Conservation (phyloP, 1,284 basidiomycete species). For the Austropuccinia psidii region DNA sequence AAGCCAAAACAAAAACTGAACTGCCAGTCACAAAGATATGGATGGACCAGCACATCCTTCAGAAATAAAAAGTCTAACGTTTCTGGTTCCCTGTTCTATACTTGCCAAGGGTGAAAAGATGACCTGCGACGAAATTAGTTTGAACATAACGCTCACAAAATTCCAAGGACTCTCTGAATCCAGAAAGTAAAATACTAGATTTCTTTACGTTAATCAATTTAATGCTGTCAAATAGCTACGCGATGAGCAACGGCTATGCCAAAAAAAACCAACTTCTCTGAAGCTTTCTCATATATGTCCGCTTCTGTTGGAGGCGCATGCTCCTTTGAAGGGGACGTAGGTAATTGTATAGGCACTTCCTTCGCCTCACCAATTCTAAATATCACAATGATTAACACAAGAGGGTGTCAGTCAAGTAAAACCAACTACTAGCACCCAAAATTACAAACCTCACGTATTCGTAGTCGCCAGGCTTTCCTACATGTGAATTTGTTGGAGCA, state of each 20-base stretch:
- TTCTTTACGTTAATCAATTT: too few species aligned
- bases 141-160: conserved; percentile 21
- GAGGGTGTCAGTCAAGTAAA: too few species aligned
- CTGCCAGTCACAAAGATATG: too few species aligned
- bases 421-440: too few species aligned
- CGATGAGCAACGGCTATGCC: too few species aligned
- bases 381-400: background rate
- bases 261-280: background rate
- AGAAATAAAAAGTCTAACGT: background rate
- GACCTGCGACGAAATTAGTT: background rate
- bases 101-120: background rate
- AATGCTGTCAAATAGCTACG: too few species aligned
- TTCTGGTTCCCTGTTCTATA: background rate
- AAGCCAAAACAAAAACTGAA: too few species aligned
- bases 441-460: conserved; percentile 21
- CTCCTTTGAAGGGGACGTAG: background rate
- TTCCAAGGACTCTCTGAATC: background rate
- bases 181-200: background rate
- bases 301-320: background rate
- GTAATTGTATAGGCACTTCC: background rate
- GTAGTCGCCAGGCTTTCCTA: conserved; percentile 16
- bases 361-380: background rate
- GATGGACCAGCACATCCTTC: too few species aligned
- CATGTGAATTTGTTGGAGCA: background rate
- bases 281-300: background rate